A percentile compares a stretch with the other conserved stretches of the same genome.
These are phyloP conservation scores for Pyronema omphalodes DNA, from an alignment of 495 filamentous ascomycete species.

Conservation along the genomic window DNA sequence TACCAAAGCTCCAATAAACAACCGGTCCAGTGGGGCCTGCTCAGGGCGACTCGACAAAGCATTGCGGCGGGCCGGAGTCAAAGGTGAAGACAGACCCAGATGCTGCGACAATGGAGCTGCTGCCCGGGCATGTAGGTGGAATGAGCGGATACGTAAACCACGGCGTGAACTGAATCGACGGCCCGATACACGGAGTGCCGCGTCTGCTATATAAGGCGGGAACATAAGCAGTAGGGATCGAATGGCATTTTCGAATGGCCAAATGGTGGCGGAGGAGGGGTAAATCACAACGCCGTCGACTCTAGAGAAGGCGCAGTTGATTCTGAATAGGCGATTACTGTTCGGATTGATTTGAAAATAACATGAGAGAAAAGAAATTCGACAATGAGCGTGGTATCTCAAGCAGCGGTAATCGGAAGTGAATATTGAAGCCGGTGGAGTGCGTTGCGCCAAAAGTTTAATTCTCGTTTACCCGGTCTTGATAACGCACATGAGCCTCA, in stretches of 20 bases:
- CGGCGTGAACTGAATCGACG: slow-evolving; percentile 1
- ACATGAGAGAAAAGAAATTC: too few species aligned
- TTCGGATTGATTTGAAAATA: too few species aligned
- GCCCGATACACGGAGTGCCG: slow-evolving; percentile 4
- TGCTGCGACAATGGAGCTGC: slow-evolving; percentile 25
- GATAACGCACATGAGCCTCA: not conserved
- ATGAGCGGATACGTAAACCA: slow-evolving; percentile 15
- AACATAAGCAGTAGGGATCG: not conserved
- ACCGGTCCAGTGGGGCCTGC: slow-evolving; percentile 26
- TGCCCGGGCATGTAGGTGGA: slow-evolving; percentile 26
- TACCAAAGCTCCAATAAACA: slow-evolving; percentile 49
- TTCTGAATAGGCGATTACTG: too few species aligned
- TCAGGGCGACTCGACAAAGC: slow-evolving; percentile 1
- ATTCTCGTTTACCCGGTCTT: not conserved
- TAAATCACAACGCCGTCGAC: not conserved
- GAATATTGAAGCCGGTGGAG: too few species aligned
- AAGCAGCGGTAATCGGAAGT: too few species aligned
- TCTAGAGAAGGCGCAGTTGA: too few species aligned
- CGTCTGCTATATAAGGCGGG: slow-evolving; percentile 1
- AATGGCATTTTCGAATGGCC: not conserved
- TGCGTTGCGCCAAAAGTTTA: too few species aligned
- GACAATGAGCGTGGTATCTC: too few species aligned
- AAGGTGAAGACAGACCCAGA: not conserved
- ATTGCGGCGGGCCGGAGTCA: slow-evolving; percentile 22
- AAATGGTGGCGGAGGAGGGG: not conserved